Base-by-base conservation (phyloP, 2,329 filamentous ascomycete genomes). In the Aspergillus oerlinghausenensis region DNA sequence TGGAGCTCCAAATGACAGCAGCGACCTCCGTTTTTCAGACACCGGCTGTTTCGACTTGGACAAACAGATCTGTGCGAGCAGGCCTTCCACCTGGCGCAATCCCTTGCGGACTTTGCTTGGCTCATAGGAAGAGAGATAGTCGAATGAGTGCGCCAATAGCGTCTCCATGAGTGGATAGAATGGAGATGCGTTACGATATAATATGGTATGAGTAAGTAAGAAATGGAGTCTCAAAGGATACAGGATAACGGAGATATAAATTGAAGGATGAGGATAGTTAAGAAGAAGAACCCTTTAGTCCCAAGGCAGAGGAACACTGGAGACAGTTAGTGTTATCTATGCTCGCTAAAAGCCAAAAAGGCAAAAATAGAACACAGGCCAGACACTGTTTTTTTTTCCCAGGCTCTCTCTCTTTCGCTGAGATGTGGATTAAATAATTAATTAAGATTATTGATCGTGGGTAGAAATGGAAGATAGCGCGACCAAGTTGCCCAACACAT, bases 91-190 rank as follows among this genome's bases (percentile, higher is more conserved):
- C 77, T 97, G 93, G 64, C 91, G 88, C 64, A 97, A 79, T 52
- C 93, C 94, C 78, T 97, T 97, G 66, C 91, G 88, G 70, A 97
- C 89, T 78, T 96, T 96, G 72, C 83, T 82, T 56, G 87, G 87
- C 67, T 97, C 92, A 73, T 92, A 92, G 50, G 92, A 97, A 59
- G 92, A 95, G 63, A 97, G 88, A 76, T 96, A 96, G 79, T 97
- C 92, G 76, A 97, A 97, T 59, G 93, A 92, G 72, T 96, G 86
- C 48, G 91, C 95, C 55, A 97, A 82, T 28, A 97, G 84, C 52
- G 89, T 86, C 79, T 97, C 94, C 94, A 97, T 97, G 68, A 54
- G 66, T 61, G 54, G 55, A 68, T 55, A 52, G 17, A 23, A 47
- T 23, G 14, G 6, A 1, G 23, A 21, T 11, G 11, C 43, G 43